Evolutionary conservation across 352 stramenopile genomes (phyloP).

Genomic region (Phytophthora crassamura): DNA sequence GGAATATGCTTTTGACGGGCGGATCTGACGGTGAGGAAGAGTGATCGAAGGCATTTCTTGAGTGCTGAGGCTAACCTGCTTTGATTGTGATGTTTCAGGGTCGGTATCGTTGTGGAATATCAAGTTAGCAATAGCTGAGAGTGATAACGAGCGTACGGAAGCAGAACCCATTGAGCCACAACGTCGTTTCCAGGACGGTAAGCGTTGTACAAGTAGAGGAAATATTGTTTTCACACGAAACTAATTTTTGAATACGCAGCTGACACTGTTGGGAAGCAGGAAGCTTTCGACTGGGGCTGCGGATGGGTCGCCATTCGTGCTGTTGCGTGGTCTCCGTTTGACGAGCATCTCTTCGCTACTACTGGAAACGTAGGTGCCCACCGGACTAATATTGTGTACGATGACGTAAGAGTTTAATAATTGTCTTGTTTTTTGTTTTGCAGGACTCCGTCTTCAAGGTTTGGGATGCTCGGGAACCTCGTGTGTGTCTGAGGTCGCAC

Average conservation of each 20-base stretch:
- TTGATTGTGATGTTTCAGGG: conserved; percentile 36
- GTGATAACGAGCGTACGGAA: conserved; percentile 2
- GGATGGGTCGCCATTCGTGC: conserved; percentile 85
- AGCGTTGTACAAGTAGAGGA: background rate
- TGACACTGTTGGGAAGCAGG: conserved; percentile 83
- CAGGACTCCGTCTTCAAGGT: conserved; percentile 87
- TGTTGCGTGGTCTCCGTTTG: conserved; percentile 83
- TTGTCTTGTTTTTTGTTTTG: background rate
- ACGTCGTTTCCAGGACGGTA: conserved; percentile 83
- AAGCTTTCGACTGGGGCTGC: conserved; percentile 84
- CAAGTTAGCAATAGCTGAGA: conserved; percentile 33
- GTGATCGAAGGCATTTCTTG: background rate
- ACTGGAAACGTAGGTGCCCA: conserved; percentile 79
- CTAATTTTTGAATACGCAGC: conserved; percentile 35
- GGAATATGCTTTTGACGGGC: conserved; percentile 80
- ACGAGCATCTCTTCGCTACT: conserved; percentile 84
- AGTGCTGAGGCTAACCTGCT: background rate
- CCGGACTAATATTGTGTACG: background rate
- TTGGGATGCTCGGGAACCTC: conserved; percentile 85
- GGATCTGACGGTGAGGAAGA: conserved; percentile 67
- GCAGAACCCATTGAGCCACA: conserved; percentile 64
- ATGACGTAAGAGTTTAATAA: background rate
- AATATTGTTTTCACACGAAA: background rate
- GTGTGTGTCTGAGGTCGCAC: conserved; percentile 79
- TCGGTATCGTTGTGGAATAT: conserved; percentile 85